Evolutionary conservation across 2,329 filamentous ascomycete genomes (phyloP), one percentile per base, ranked within the genome.

Genomic region (Colletotrichum somersetense): DNA sequence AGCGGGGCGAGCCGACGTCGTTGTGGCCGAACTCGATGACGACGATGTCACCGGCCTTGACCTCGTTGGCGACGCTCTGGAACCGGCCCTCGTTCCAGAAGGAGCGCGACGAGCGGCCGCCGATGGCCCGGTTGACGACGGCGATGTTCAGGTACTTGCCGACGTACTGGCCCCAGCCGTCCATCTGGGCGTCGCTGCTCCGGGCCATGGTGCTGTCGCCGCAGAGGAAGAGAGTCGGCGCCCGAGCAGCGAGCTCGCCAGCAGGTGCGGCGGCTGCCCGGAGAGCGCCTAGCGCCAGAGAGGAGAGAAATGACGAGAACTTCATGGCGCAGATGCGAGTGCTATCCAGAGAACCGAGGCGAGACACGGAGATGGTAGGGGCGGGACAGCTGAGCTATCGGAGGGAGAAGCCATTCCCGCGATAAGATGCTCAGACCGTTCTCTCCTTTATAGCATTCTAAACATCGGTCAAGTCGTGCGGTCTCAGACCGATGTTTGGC

Each of bases 11-110:
- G 2, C 91, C 90, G 30, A 91, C 91, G 75, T 93, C 91, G 76
- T 93, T 93, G 82, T 93, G 91, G 0, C 91, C 91, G 76, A 93
- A 92, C 76, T 93, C 91, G 64, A 93, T 92, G 67, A 93, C 84
- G 1, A 92, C 90, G 78, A 89, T 91, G 79, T 93, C 91, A 46
- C 89, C 89, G 2, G 83, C 70, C 77, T 86, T 75, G 38, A 92
- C 83, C 2, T 83, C 76, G 55, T 84, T 80, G 58, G 87, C 85
- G 64, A 93, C 87, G 0, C 83, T 84, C 20, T 85, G 79, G 82
- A 93, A 93, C n/a, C 89, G 89, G 11, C 88, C 89, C 80, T 93
- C 91, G 61, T 89, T 86, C 2, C 87, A 91, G 80, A 86, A 93
- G 35, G 89, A 92, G 53, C 91, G 87, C 0, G 91, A 90, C 33